Evolutionary conservation across 768 basidiomycete genomes (phyloP), one percentile per base, ranked within the genome.

Genomic region (Tulasnella sp.): DNA sequence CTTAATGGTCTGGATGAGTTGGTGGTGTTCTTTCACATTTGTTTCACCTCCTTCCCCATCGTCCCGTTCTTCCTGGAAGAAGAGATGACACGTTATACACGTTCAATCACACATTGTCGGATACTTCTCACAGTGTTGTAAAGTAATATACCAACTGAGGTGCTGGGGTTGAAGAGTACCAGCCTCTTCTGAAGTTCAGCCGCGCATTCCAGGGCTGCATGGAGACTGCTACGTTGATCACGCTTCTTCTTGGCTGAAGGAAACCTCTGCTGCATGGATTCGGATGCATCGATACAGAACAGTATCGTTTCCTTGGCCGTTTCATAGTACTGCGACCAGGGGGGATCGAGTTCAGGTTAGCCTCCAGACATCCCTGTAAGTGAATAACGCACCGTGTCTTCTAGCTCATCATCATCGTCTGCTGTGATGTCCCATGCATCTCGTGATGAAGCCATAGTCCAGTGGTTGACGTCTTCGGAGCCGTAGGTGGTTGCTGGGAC

Each of bases 201-300:
- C 0, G 95, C 96, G 14, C 93, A 92, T 81, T 96, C 91, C 34
- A 99, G 89, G 0, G 95, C 94, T 28, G 89, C 88, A 83, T 92
- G 92, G 3, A 98, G 85, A 83, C 96, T 93, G 80, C 92, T 95
- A 0, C 91, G 94, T 84, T 93, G 88, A 54, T 88, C 87, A 78
- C 81, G 78, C 82, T 82, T 31, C 76, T 92, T 89, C 86, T 94
- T 90, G 80, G 92, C 89, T 78, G 88, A 87, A 16, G 90, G 90
- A 83, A 93, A 91, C 37, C 93, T 89, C 50, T 88, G 88, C 37
- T 94, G 92, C 97, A 99, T 98, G 16, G 95, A 94, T 78, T 90
- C 88, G 0, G 97, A 97, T 82, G 95, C 96, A 86, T 99, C 97
- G 80, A 99, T 95, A 85, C 94, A 94, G 87, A 98, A 98, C n/a